Percentiles rank a stretch among this genome's conserved stretches.
Evolutionary conservation across 2,329 filamentous ascomycete genomes (phyloP).

Genomic region (Alternaria solani): DNA sequence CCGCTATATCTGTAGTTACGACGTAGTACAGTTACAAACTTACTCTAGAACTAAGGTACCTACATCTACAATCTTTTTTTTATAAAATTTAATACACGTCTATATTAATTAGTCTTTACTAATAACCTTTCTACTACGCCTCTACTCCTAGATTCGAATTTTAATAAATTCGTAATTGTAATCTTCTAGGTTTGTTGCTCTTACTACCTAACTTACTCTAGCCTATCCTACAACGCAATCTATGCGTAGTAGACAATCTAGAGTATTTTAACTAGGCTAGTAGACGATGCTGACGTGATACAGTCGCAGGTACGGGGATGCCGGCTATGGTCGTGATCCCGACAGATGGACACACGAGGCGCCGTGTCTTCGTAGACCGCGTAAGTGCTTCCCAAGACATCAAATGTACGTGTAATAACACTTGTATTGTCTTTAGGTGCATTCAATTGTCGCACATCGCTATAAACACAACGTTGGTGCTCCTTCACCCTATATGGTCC

Average conservation of each 20-base stretch:
- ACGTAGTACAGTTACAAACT: background rate
- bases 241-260: too few species aligned
- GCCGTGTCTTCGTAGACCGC: slow-evolving; percentile 33
- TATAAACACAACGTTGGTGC: slow-evolving; percentile 33
- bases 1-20: background rate
- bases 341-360: slow-evolving; percentile 23
- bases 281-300: slow-evolving; percentile 5
- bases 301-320: slow-evolving; percentile 27
- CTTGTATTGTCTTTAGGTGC: background rate
- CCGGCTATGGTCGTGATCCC: slow-evolving; percentile 40
- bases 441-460: slow-evolving; percentile 37
- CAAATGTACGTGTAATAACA: background rate
- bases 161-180: background rate
- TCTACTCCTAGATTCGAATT: background rate
- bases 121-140: background rate
- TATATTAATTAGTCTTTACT: background rate
- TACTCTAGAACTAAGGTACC: background rate
- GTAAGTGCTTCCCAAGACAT: slow-evolving; percentile 20
- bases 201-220: too few species aligned
- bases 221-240: background rate
- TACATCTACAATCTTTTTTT: background rate
- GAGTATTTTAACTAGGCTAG: background rate
- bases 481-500: slow-evolving; percentile 12
- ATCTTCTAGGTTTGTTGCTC: background rate
- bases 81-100: background rate